Evolutionary conservation across 169 alveolate species (phyloP).

Genomic region (Babesia bovis): DNA sequence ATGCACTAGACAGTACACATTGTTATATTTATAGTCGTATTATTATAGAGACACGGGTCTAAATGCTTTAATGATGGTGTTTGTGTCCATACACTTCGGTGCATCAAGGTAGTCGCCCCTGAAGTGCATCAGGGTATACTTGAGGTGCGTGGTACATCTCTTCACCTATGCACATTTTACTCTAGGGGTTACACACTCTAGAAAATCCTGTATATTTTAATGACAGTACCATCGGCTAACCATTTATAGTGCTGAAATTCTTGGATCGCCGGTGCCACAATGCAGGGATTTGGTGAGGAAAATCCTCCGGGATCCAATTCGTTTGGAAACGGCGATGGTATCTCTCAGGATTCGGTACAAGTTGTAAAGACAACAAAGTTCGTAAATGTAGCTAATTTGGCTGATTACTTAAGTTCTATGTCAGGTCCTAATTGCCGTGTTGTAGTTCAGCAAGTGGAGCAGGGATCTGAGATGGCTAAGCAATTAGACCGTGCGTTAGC

Average conservation of each 20-base stretch:
- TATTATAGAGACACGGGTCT: too few relatives aligned
- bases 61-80: not conserved
- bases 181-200: slow-evolving; percentile 11
- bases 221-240: not conserved
- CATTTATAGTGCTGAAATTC: not conserved
- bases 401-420: slow-evolving; percentile 8
- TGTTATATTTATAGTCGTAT: too few relatives aligned
- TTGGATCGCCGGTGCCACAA: slow-evolving; percentile 30
- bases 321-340: not conserved
- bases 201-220: not conserved
- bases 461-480: slow-evolving; percentile 31
- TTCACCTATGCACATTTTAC: slow-evolving; percentile 14
- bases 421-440: slow-evolving; percentile 40
- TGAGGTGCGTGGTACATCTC: slow-evolving; percentile 42
- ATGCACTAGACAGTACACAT: too few relatives aligned
- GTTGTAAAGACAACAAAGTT: slow-evolving; percentile 28
- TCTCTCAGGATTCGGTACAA: not conserved
- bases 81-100: not conserved
- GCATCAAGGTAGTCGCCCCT: not conserved
- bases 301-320: slow-evolving; percentile 10
- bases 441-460: slow-evolving; percentile 32
- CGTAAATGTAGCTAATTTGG: slow-evolving; percentile 11
- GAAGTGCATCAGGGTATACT: slow-evolving; percentile 42
- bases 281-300: slow-evolving; percentile 16
- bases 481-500: slow-evolving; percentile 24